Base-by-base conservation (phyloP, 228 moss, liverwort and hornwort species). In the Sphagnum magellanicum region DNA sequence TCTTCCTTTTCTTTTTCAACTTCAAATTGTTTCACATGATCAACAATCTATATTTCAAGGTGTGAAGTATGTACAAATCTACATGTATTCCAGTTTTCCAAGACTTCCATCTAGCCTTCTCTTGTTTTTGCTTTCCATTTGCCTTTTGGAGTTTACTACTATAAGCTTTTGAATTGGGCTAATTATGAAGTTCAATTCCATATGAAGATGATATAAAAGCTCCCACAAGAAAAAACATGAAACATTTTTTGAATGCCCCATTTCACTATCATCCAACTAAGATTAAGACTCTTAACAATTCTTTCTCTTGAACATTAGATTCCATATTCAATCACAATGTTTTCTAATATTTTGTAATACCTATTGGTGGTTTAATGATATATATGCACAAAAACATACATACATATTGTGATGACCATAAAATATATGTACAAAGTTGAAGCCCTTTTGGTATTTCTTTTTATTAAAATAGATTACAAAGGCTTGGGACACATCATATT, bases 241-340 rank as follows among this genome's bases (percentile, higher is more conserved):
- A 55, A 12, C 55, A 8, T 8, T 55, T 3, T 12, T 55, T 55
- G 55, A 8, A 8, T 55, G 55, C 55, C 12, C 55, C 63, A 63
- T 63, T 63, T 63, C 63, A 63, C 4, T n/a, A 63, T 63, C 63
- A 16, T 63, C 63, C 9, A 63, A 48, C 8, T 16, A 63, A 63
- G 4, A 48, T 8, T 8, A 7, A 16, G 63, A 48, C 2, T 63
- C 4, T n/a, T 8, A 8, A 48, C 63, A 63, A 8, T n/a, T 63
- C 10, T n/a, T 4, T 63, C 16, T n/a, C 47, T n/a, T 63, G 10
- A 55, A 8, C 53, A 8, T 12, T 55, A 55, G 12, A 55, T 7
- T 55, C 53, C 53, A 7, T 12, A 55, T 8, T 55, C 53, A 12
- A 55, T 1, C 3, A 55, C 1, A 55, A 12, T 1, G 55, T 12